phyloP scores from a whole-genome alignment of 2,329 filamentous ascomycete species.

The Ceratocystis albifundus region DNA sequence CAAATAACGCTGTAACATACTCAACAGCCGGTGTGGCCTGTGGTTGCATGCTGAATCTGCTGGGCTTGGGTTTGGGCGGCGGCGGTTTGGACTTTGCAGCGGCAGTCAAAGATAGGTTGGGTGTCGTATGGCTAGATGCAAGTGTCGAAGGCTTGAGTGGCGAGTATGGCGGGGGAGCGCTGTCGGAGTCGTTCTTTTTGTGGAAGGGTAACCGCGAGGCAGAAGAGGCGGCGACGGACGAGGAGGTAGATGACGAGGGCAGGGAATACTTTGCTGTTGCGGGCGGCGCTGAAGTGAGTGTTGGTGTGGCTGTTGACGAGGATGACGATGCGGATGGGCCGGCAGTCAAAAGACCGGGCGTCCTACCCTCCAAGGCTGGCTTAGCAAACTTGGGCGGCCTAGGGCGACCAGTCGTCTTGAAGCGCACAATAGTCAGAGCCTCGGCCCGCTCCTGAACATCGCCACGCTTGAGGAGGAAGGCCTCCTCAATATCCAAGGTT shows the following conservation, averaged over 20 bases:
- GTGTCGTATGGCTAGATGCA: conserved; percentile 28
- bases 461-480: conserved; percentile 78
- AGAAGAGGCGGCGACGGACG: conserved; percentile 15
- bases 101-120: conserved; percentile 37
- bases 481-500: conserved; percentile 78
- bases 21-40: conserved; percentile 51
- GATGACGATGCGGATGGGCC: conserved; percentile 30
- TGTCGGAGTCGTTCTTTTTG: conserved; percentile 31
- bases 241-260: conserved; percentile 28
- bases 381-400: conserved; percentile 49
- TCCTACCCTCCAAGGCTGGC: conserved; percentile 40
- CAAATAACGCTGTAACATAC: conserved; percentile 82
- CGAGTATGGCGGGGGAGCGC: conserved; percentile 63
- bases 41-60: conserved; percentile 46
- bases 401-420: conserved; percentile 72
- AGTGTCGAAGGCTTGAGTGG: conserved; percentile 29
- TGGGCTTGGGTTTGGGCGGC: conserved; percentile 69
- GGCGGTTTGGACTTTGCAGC: conserved; percentile 56
- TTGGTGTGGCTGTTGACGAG: conserved; percentile 22
- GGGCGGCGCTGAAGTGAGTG: conserved; percentile 22
- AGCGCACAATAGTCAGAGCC: conserved; percentile 72
- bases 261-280: conserved; percentile 24
- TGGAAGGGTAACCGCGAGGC: conserved; percentile 28
- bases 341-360: conserved; percentile 41
- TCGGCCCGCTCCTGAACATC: conserved; percentile 80